Evolutionary conservation across 768 basidiomycete species (phyloP).

Genomic region (Tremella yokohamensis): DNA sequence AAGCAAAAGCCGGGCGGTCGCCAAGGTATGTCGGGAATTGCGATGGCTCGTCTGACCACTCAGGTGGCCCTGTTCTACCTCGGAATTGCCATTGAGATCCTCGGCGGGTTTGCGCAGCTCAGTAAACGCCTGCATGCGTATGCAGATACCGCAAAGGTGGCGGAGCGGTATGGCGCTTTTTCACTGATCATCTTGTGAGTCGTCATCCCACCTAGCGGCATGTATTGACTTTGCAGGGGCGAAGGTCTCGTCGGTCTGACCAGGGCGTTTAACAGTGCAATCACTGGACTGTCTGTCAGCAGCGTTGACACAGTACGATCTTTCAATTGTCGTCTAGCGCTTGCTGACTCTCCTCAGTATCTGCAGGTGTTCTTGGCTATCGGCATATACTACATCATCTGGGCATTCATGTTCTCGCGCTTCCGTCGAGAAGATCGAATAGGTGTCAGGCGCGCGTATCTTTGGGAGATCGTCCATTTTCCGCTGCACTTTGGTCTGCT

Average conservation of each 20-base stretch:
- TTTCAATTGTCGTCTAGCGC: constrained; percentile 22
- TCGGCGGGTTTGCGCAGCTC: constrained; percentile 12
- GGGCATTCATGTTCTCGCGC: constrained; percentile 22
- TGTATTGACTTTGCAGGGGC: constrained; percentile 19
- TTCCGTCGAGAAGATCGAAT: constrained; percentile 19
- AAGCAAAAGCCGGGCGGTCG: constrained; percentile 7
- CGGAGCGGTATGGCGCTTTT: constrained; percentile 34
- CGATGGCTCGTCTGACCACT: background rate
- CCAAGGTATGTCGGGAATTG: constrained; percentile 13
- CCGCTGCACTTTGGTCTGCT: constrained; percentile 36
- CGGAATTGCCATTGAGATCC: constrained; percentile 23
- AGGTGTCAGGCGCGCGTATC: constrained; percentile 6
- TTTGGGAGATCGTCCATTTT: constrained; percentile 38
- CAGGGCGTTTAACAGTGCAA: constrained; percentile 26
- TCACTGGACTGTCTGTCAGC: constrained; percentile 26
- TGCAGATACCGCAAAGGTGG: background rate
- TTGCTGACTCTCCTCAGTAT: background rate
- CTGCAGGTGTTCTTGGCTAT: constrained; percentile 15
- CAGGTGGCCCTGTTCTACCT: constrained; percentile 30
- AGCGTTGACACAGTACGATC: constrained; percentile 28
- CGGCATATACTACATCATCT: constrained; percentile 29
- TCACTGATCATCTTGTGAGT: constrained; percentile 36
- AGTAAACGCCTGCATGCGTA: background rate
- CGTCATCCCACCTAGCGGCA: background rate
- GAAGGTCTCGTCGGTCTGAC: constrained; percentile 41